phyloP scores from a whole-genome alignment of 2,329 filamentous ascomycete genomes.

The Didymella sp. region DNA sequence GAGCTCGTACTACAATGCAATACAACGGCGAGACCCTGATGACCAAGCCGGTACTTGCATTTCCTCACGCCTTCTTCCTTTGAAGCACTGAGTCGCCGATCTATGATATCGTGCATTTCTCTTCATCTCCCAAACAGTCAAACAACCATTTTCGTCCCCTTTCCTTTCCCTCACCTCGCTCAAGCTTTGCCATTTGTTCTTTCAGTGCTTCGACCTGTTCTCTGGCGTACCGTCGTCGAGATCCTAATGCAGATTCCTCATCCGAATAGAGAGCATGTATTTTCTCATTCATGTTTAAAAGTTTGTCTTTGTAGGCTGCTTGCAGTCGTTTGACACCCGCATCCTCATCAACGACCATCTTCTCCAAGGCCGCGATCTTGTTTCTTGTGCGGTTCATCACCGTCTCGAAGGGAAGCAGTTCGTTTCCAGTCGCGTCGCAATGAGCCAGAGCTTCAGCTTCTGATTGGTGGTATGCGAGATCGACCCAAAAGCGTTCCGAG shows the following conservation, averaged over 20 bases:
- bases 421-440: slow-evolving; percentile 4
- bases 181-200: background rate
- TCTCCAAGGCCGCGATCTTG: background rate
- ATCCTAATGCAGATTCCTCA: background rate
- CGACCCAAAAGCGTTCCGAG: slow-evolving; percentile 7
- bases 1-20: background rate
- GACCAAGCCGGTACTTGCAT: background rate
- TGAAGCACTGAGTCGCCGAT: too few relatives aligned
- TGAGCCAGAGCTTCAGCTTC: slow-evolving; percentile 12
- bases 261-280: background rate
- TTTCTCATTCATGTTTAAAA: background rate
- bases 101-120: background rate
- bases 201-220: background rate
- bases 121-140: slow-evolving; percentile 2
- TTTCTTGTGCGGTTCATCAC: background rate
- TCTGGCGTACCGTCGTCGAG: background rate
- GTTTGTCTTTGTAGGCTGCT: background rate
- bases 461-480: slow-evolving; percentile 18
- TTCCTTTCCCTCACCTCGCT: background rate
- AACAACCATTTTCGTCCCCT: slow-evolving; percentile 5
- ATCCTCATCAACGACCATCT: background rate
- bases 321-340: background rate
- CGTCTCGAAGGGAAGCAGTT: slow-evolving; percentile 7
- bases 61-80: background rate
- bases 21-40: background rate